phyloP scores from a whole-genome alignment of 2,329 filamentous ascomycete genomes.

The Coleophoma cylindrospora region DNA sequence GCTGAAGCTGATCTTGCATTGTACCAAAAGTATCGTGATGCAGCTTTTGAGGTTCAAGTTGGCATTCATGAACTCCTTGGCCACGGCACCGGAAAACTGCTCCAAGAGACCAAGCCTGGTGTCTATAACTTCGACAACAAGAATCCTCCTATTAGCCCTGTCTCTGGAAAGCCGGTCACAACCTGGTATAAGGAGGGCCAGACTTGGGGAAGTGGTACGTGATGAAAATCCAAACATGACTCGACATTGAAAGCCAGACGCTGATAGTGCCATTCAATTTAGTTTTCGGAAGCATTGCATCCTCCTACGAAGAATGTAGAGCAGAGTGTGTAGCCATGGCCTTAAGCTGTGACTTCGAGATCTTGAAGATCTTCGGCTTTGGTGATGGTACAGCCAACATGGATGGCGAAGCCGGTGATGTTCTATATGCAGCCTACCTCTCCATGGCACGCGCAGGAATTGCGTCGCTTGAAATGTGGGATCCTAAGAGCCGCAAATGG shows the following conservation, averaged over 20 bases:
- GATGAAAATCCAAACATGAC: no score
- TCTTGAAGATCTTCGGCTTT: constrained; percentile 87
- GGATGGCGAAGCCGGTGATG: constrained; percentile 71
- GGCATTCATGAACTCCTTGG: constrained; percentile 86
- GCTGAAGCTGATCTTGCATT: constrained; percentile 69
- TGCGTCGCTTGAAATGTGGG: constrained; percentile 87
- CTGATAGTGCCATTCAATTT: no score
- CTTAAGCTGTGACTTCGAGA: constrained; percentile 80
- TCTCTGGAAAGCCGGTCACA: constrained; percentile 71
- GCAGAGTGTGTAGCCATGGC: constrained; percentile 94
- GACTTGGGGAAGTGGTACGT: constrained; percentile 69
- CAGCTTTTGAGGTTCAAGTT: constrained; percentile 91
- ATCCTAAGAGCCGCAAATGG: constrained; percentile 86
- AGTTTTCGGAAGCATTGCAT: constrained; percentile 83
- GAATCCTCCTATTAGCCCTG: constrained; percentile 75
- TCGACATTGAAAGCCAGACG: no score
- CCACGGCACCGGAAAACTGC: constrained; percentile 88
- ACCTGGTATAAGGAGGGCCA: constrained; percentile 94
- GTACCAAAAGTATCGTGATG: constrained; percentile 78
- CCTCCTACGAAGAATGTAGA: constrained; percentile 89
- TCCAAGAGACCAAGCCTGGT: constrained; percentile 81
- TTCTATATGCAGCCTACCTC: constrained; percentile 84
- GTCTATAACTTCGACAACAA: constrained; percentile 83
- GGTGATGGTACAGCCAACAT: constrained; percentile 73
- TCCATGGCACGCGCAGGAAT: constrained; percentile 94